A percentile compares a stretch with the other conserved stretches of the same genome.
phyloP scores from a whole-genome alignment of 2,329 filamentous ascomycete genomes.

The Colletotrichum echinochloae region DNA sequence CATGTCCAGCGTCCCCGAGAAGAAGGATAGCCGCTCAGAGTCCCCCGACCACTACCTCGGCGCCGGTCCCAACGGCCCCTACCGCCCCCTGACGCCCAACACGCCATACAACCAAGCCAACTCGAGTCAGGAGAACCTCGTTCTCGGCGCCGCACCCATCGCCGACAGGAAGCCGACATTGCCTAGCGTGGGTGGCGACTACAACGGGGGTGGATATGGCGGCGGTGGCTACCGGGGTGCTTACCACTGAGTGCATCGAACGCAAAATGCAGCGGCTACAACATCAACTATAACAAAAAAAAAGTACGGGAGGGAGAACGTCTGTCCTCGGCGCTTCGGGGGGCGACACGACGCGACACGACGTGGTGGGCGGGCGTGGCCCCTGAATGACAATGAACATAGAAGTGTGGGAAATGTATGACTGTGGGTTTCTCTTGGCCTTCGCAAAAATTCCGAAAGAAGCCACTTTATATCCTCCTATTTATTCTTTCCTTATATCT shows the following conservation, averaged over 20 bases:
- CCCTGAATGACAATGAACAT: slow-evolving; percentile 35
- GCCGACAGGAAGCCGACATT: slow-evolving; percentile 51
- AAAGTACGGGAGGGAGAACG: slow-evolving; percentile 11
- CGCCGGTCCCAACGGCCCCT: slow-evolving; percentile 41
- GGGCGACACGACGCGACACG: neutral
- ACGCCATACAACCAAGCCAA: slow-evolving; percentile 45
- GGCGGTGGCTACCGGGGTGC: slow-evolving; percentile 39
- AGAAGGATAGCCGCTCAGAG: slow-evolving; percentile 46
- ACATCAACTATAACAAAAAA: neutral
- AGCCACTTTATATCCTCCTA: slow-evolving; percentile 37
- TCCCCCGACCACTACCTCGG: slow-evolving; percentile 51
- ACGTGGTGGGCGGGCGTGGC: neutral
- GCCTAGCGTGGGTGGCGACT: slow-evolving; percentile 42
- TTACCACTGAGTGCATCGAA: slow-evolving; percentile 25
- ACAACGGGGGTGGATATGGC: slow-evolving; percentile 32
- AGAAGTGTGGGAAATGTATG: slow-evolving; percentile 36
- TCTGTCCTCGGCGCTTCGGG: neutral
- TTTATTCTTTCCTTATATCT: slow-evolving; percentile 39
- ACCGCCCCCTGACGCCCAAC: slow-evolving; percentile 54
- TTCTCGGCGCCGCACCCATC: slow-evolving; percentile 55
- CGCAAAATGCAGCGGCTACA: neutral
- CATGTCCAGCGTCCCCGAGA: slow-evolving; percentile 50
- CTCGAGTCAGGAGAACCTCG: slow-evolving; percentile 54
- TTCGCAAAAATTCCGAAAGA: slow-evolving; percentile 30
- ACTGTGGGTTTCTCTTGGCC: slow-evolving; percentile 25